Evolutionary conservation across 1,284 basidiomycete genomes (phyloP), one percentile per base, ranked within the genome.

Genomic region (Papiliotrema nemorosa): DNA sequence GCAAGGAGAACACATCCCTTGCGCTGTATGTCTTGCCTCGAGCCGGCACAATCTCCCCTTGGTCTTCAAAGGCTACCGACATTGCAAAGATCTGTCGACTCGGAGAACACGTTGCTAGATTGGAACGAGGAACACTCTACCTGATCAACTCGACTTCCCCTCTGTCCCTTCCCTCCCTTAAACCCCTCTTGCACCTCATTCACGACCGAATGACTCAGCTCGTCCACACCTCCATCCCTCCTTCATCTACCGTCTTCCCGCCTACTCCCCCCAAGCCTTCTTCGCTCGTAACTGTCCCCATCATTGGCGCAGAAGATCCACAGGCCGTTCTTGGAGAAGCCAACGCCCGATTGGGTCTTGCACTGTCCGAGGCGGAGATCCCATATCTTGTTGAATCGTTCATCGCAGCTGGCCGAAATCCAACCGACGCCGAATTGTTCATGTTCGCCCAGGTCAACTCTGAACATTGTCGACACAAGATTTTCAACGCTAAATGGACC

Each of bases 361-460:
- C 96, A 0, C 82, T 99, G 10, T 87, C 91, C 3, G 66, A 81
- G 0, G 87, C 92, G 54, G 94, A 99, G 74, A 90, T 98, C 56
- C 83, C 87, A 62, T 99, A 97, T 73, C 84, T 98, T 57, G 83
- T 96, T 60, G 81, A 90, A 46, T 89, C 89, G 9, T 99, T 92
- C 74, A 80, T 90, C 36, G 79, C 85, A 31, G 85, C 84, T 13
- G 69, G 78, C 21, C 84, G 90, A 40, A 86, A 90, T 69, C 92
- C 92, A 3, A 97, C 90, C 43, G 94, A 98, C 64, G 93, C 96
- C 13, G 96, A 99, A 72, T 81, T 99, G 18, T 98, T 98, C 82
- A 98, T 98, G 94, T 99, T 98, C 72, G 94, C 96, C 16, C 96
- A 99, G 73, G 94, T 99, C 72, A 99, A 99, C 78, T 97, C 93